phyloP scores from a whole-genome alignment of 352 stramenopile genomes.

The Pythium graminicola region DNA sequence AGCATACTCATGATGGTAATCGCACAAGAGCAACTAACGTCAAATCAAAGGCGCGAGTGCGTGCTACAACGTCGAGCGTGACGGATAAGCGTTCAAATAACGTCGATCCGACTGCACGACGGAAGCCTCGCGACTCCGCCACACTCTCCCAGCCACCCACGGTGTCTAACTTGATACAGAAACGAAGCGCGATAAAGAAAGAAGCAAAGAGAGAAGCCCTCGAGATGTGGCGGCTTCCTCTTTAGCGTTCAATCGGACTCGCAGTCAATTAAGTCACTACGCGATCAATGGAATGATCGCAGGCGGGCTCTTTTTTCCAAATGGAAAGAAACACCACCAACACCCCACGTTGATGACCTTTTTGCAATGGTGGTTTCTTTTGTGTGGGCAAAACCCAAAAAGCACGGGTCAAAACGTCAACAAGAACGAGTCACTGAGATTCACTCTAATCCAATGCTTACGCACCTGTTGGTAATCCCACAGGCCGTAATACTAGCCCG shows the following conservation, averaged over 20 bases:
- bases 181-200: background rate
- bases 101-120: conserved; percentile 17
- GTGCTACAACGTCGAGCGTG: conserved; percentile 14
- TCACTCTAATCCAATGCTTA: conserved; percentile 3
- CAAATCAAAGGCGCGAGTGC: conserved; percentile 2
- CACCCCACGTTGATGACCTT: no score
- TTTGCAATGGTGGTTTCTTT: conserved; percentile 9
- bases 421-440: conserved; percentile 1
- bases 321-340: conserved; percentile 11
- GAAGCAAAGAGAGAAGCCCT: background rate
- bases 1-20: conserved; percentile 7
- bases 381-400: conserved; percentile 13
- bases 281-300: conserved; percentile 5
- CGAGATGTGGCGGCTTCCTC: background rate
- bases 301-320: conserved; percentile 13
- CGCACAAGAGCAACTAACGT: background rate
- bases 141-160: conserved; percentile 2
- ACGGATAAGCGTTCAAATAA: conserved; percentile 17
- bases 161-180: background rate
- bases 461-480: background rate
- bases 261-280: background rate
- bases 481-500: conserved; percentile 10
- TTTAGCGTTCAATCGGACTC: conserved; percentile 3
- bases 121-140: conserved; percentile 11
- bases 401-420: conserved; percentile 9